These are phyloP conservation scores for Suillus luteus DNA, from an alignment of 768 basidiomycete genomes.

Conservation along the genomic window DNA sequence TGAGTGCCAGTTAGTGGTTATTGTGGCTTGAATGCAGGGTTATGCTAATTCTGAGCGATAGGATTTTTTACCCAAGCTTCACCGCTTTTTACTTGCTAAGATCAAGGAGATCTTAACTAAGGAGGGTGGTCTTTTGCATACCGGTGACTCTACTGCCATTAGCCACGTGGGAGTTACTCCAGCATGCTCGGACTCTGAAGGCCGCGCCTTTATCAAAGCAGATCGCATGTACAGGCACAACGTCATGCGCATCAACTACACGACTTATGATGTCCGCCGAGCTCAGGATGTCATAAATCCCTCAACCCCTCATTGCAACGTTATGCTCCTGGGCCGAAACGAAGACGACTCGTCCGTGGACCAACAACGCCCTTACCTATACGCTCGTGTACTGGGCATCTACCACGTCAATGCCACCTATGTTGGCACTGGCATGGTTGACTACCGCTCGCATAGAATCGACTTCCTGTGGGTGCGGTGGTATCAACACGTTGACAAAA, in stretches of 20 bases:
- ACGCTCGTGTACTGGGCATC: conserved; percentile 17
- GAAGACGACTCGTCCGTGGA: not conserved
- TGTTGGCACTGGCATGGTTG: not conserved
- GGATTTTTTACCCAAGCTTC: conserved; percentile 16
- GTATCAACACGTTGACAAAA: conserved; percentile 1
- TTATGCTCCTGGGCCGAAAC: not conserved
- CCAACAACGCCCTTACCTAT: conserved; percentile 3
- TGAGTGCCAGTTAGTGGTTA: not conserved
- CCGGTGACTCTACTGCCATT: too few relatives aligned
- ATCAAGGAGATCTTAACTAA: conserved; percentile 12
- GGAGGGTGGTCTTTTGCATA: conserved; percentile 14
- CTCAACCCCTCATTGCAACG: not conserved
- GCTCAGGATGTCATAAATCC: conserved; percentile 9
- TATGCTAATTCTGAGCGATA: not conserved
- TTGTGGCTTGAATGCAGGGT: not conserved
- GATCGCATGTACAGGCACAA: conserved; percentile 6
- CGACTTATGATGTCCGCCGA: conserved; percentile 3
- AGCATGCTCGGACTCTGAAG: not conserved
- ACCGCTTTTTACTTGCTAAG: conserved; percentile 14
- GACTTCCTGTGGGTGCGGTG: conserved; percentile 18
- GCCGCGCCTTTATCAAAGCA: not conserved
- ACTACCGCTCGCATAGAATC: conserved; percentile 1
- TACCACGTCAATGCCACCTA: conserved; percentile 22
- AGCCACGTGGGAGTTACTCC: not conserved
- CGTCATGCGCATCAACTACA: conserved; percentile 2